Percentiles rank a stretch among this genome's conserved stretches.
phyloP scores from a whole-genome alignment of 2,329 filamentous ascomycete genomes.

The Botryotinia calthae region DNA sequence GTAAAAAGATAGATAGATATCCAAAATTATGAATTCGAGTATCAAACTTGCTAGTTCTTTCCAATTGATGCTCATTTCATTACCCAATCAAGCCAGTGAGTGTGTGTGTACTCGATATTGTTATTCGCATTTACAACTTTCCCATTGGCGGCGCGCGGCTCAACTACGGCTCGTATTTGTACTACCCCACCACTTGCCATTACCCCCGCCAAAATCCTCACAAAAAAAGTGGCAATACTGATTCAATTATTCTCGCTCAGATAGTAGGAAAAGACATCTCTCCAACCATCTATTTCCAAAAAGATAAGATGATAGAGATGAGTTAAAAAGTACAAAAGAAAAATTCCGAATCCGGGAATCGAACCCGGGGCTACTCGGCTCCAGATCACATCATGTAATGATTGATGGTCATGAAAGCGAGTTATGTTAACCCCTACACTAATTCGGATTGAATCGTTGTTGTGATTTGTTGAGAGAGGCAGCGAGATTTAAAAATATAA shows the following conservation, averaged over 20 bases:
- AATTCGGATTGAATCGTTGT: background rate
- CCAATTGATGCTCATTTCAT: background rate
- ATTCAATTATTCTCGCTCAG: no score
- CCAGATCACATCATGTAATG: no score
- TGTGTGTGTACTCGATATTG: no score
- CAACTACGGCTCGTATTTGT: background rate
- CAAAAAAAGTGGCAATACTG: background rate
- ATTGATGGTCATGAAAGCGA: background rate
- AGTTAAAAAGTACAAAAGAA: background rate
- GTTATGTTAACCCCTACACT: conserved; percentile 21
- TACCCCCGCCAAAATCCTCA: background rate
- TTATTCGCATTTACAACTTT: background rate
- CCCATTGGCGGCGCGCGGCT: background rate
- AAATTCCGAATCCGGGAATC: conserved; percentile 19
- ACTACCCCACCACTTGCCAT: background rate
- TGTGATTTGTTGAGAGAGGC: background rate
- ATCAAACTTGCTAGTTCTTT: background rate
- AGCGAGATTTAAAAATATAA: rapidly evolving
- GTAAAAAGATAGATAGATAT: background rate
- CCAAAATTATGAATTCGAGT: background rate
- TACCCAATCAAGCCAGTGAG: background rate
- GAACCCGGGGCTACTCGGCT: conserved; percentile 13
- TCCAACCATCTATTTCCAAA: no score
- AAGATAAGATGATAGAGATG: background rate
- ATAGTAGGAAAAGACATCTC: background rate